Conservation (phyloP, 169 alveolate species). For the Cryptosporidium meleagridis region DNA sequence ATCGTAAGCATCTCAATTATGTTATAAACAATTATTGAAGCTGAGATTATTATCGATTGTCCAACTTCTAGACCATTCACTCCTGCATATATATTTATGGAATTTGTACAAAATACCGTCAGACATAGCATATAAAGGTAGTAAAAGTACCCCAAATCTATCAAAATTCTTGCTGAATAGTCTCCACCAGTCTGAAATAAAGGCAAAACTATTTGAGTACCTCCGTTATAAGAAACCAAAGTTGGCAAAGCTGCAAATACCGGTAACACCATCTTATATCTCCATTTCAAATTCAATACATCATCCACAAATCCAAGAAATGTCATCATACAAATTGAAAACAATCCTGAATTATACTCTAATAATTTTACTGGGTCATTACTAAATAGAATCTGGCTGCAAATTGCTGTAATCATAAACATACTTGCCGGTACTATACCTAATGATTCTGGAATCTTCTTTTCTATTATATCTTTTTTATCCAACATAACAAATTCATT, state of each 20-base stretch:
- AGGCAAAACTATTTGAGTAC: constrained; percentile 88
- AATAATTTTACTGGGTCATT: constrained; percentile 78
- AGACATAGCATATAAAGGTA: constrained; percentile 86
- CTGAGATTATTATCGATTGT: constrained; percentile 89
- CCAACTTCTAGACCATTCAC: constrained; percentile 95
- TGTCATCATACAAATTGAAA: constrained; percentile 89
- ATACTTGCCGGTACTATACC: constrained; percentile 90
- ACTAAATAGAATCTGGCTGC: constrained; percentile 82
- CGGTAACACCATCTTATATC: constrained; percentile 91
- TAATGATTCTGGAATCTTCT: constrained; percentile 87
- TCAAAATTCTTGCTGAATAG: constrained; percentile 77
- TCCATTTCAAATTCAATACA: constrained; percentile 91
- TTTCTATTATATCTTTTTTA: constrained; percentile 1
- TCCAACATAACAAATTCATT: background rate
- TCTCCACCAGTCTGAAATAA: constrained; percentile 76
- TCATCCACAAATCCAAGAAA: constrained; percentile 93
- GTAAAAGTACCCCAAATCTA: constrained; percentile 88
- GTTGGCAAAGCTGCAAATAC: constrained; percentile 89
- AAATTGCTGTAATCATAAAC: constrained; percentile 83
- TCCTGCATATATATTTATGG: constrained; percentile 95
- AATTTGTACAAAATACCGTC: constrained; percentile 91
- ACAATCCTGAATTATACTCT: constrained; percentile 87
- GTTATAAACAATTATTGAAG: constrained; percentile 87
- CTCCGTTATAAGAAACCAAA: constrained; percentile 90
- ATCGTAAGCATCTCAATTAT: constrained; percentile 83